Evolutionary conservation across 2,329 filamentous ascomycete genomes (phyloP).

Genomic region (Trichophyton verrucosum): DNA sequence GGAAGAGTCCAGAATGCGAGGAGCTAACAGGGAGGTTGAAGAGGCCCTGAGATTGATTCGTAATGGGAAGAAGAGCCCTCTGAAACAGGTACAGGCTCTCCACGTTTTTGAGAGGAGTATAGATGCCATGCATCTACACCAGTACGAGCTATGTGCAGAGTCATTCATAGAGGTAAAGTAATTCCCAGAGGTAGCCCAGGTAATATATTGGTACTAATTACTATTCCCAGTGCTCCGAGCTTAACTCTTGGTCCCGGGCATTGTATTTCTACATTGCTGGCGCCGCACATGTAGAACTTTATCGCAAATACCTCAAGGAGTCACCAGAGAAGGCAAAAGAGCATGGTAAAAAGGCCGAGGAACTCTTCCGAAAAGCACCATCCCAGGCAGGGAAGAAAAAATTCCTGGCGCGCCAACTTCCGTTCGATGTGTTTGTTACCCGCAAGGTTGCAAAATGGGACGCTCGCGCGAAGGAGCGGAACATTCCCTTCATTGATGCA

Average conservation of each 20-base stretch:
- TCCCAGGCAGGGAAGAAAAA: constrained; percentile 69
- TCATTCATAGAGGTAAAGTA: constrained; percentile 51
- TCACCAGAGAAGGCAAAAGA: constrained; percentile 36
- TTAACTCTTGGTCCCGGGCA: constrained; percentile 84
- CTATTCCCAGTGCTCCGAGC: constrained; percentile 47
- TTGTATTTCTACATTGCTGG: constrained; percentile 85
- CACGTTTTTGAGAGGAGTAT: constrained; percentile 75
- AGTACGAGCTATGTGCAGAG: constrained; percentile 60
- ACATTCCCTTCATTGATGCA: constrained; percentile 62
- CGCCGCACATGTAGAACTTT: constrained; percentile 65
- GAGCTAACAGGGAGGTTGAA: constrained; percentile 53
- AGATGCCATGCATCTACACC: constrained; percentile 64
- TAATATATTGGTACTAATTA: not conserved
- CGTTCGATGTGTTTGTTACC: constrained; percentile 74
- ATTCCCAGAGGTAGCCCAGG: constrained; percentile 5
- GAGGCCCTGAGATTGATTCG: constrained; percentile 55
- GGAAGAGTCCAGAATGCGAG: constrained; percentile 69
- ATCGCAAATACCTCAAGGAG: constrained; percentile 40
- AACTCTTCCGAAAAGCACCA: constrained; percentile 59
- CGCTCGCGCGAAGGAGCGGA: constrained; percentile 54
- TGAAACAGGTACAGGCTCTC: constrained; percentile 80
- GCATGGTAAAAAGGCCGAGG: constrained; percentile 53
- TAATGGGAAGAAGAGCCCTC: constrained; percentile 50
- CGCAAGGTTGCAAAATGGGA: constrained; percentile 87
- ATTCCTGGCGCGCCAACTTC: constrained; percentile 79